These are phyloP conservation scores for Anacardium occidentale DNA, from an alignment of 345 rosid species.

Conservation along the genomic window DNA sequence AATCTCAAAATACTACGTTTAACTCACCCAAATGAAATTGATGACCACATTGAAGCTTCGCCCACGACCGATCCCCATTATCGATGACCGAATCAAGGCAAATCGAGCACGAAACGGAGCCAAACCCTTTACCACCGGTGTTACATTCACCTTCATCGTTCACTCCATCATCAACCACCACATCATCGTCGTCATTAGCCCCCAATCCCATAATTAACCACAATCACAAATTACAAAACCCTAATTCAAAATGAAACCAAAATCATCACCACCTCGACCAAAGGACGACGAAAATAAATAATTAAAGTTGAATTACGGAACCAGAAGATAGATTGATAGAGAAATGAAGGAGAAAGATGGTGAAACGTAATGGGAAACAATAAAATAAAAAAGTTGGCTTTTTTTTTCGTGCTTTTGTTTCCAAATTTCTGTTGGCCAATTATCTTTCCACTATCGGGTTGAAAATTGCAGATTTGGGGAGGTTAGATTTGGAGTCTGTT, in stretches of 20 bases:
- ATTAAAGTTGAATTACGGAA: not conserved
- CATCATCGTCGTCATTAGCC: slow-evolving; percentile 40
- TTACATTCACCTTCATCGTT: slow-evolving; percentile 37
- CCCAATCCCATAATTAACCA: slow-evolving; percentile 72
- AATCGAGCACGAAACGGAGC: slow-evolving; percentile 87
- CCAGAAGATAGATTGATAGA: not conserved
- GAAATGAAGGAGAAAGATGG: not conserved
- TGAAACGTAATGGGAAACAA: not conserved
- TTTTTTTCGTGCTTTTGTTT: not conserved
- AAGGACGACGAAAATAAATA: not conserved
- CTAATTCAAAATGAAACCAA: slow-evolving; percentile 9
- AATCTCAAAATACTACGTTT: not conserved
- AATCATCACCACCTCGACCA: not conserved
- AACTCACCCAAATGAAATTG: slow-evolving; percentile 86
- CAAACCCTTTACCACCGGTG: slow-evolving; percentile 43
- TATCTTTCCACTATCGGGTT: slow-evolving; percentile 20
- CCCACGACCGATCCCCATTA: slow-evolving; percentile 91
- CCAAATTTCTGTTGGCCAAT: not conserved
- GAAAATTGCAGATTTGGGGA: slow-evolving; percentile 23
- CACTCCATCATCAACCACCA: slow-evolving; percentile 48
- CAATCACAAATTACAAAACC: slow-evolving; percentile 29
- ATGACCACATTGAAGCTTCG: slow-evolving; percentile 96
- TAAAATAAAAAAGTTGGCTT: too few relatives aligned
- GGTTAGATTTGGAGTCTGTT: slow-evolving; percentile 38
- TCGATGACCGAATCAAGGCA: slow-evolving; percentile 79